phyloP scores from a whole-genome alignment of 371 early-diverging fungal species.

The Nosema muscidifuracis region DNA sequence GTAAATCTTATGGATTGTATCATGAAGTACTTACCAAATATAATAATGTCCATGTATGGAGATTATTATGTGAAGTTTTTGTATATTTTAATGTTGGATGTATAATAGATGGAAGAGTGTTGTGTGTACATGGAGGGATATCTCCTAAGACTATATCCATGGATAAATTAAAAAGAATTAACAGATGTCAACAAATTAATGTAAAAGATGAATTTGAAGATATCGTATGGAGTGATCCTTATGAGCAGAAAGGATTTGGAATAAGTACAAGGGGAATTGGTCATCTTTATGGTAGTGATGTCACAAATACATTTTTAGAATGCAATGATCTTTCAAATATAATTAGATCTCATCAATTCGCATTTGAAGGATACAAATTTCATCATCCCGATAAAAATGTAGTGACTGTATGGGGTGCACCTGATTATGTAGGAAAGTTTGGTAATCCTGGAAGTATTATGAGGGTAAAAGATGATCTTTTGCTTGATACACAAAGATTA shows the following conservation, averaged over 20 bases:
- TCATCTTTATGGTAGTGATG: slow-evolving; percentile 59
- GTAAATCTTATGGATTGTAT: slow-evolving; percentile 62
- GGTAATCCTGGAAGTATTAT: slow-evolving; percentile 61
- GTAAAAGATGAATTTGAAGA: slow-evolving; percentile 48
- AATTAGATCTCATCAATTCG: slow-evolving; percentile 62
- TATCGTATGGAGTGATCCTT: slow-evolving; percentile 63
- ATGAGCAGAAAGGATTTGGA: slow-evolving; percentile 33
- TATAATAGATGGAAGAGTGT: slow-evolving; percentile 57
- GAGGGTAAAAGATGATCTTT: slow-evolving; percentile 44
- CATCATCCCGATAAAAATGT: slow-evolving; percentile 53
- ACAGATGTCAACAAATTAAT: slow-evolving; percentile 52
- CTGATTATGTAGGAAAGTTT: slow-evolving; percentile 62
- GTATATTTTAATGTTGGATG: slow-evolving; percentile 52
- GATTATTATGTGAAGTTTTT: slow-evolving; percentile 59
- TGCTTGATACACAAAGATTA: slow-evolving; percentile 47
- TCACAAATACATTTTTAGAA: slow-evolving; percentile 58
- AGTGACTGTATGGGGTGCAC: slow-evolving; percentile 64
- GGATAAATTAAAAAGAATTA: slow-evolving; percentile 51
- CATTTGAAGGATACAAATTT: slow-evolving; percentile 62
- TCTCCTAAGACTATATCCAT: slow-evolving; percentile 58
- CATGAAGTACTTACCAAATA: slow-evolving; percentile 60
- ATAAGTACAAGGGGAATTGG: slow-evolving; percentile 60
- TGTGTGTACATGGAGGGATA: slow-evolving; percentile 64
- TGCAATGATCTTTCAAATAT: slow-evolving; percentile 56
- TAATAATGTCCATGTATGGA: slow-evolving; percentile 46